Conservation (phyloP, 257 asterid species). For the Solanum neorickii region DNA sequence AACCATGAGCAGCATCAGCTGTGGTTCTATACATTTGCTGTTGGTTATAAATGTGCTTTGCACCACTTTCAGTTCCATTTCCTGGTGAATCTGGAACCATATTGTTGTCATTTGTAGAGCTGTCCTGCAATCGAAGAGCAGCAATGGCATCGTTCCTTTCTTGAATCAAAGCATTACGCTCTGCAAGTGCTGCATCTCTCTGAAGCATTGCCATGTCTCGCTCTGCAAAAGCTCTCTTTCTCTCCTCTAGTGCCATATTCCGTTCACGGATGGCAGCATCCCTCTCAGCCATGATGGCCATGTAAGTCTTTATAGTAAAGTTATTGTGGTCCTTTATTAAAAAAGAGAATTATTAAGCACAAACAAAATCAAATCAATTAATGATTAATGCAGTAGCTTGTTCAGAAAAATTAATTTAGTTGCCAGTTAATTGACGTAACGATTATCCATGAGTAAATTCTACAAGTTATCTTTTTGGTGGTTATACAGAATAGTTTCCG, state of each 20-base stretch:
- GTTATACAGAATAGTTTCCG: not conserved
- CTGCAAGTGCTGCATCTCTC: slow-evolving; percentile 87
- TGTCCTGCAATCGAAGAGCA: slow-evolving; percentile 44
- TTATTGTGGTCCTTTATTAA: slow-evolving; percentile 62
- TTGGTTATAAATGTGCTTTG: slow-evolving; percentile 36
- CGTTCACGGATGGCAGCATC: slow-evolving; percentile 91
- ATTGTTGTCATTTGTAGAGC: slow-evolving; percentile 35
- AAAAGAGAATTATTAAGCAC: slow-evolving; percentile 1
- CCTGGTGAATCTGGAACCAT: slow-evolving; percentile 36
- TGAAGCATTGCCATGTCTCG: slow-evolving; percentile 90
- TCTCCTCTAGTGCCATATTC: slow-evolving; percentile 94
- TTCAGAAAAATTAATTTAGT: not conserved
- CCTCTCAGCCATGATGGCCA: slow-evolving; percentile 91
- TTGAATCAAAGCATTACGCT: slow-evolving; percentile 62
- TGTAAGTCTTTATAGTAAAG: slow-evolving; percentile 64
- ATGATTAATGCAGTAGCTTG: not conserved
- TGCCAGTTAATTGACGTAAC: not conserved
- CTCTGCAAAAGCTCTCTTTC: slow-evolving; percentile 84
- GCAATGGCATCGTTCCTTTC: slow-evolving; percentile 71
- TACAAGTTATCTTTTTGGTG: not conserved
- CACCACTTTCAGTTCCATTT: slow-evolving; percentile 30
- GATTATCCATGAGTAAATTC: not conserved
- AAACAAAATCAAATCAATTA: not conserved
- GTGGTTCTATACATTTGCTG: slow-evolving; percentile 24
- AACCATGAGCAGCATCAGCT: slow-evolving; percentile 33